Percentiles rank a stretch among this genome's conserved stretches.
Evolutionary conservation across 2,329 filamentous ascomycete genomes (phyloP).

Genomic region (Ascosphaera acerosa): DNA sequence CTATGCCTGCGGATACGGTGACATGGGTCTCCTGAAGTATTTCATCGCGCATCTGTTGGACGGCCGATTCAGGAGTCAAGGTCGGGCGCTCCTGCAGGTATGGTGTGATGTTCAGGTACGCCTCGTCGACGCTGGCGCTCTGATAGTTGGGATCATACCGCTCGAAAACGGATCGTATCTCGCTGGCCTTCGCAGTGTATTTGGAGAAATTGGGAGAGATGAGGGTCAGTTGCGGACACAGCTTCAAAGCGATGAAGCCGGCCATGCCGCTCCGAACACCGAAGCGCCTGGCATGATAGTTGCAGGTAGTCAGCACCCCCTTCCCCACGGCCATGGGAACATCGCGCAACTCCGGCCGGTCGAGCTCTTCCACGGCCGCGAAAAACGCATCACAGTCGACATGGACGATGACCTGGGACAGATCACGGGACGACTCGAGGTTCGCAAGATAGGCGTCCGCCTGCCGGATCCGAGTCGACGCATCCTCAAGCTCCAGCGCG

Average conservation of each 20-base stretch:
- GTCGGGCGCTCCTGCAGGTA: constrained; percentile 44
- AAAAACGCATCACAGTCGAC: constrained; percentile 97
- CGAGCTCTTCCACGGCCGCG: constrained; percentile 70
- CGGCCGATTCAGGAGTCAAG: constrained; percentile 44
- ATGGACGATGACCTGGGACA: constrained; percentile 69
- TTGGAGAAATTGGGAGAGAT: constrained; percentile 74
- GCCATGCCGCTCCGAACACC: constrained; percentile 92
- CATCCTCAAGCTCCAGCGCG: constrained; percentile 48
- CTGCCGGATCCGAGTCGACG: constrained; percentile 44
- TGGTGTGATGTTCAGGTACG: constrained; percentile 79
- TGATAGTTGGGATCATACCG: constrained; percentile 83
- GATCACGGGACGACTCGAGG: constrained; percentile 52
- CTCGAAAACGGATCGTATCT: constrained; percentile 57
- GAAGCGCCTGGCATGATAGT: constrained; percentile 74
- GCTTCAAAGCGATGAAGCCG: constrained; percentile 76
- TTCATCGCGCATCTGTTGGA: constrained; percentile 52
- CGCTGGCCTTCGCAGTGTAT: constrained; percentile 70
- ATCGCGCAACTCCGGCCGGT: constrained; percentile 58
- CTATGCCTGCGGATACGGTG: constrained; percentile 84
- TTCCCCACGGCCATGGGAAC: constrained; percentile 78
- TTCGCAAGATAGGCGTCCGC: constrained; percentile 62
- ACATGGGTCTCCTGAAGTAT: constrained; percentile 53
- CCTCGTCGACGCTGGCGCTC: constrained; percentile 85
- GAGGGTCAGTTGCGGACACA: constrained; percentile 66
- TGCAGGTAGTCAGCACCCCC: constrained; percentile 46